Percentiles rank a stretch among this genome's conserved stretches.
Evolutionary conservation across 2,329 filamentous ascomycete species (phyloP).

Genomic region (Colletotrichum karsti): DNA sequence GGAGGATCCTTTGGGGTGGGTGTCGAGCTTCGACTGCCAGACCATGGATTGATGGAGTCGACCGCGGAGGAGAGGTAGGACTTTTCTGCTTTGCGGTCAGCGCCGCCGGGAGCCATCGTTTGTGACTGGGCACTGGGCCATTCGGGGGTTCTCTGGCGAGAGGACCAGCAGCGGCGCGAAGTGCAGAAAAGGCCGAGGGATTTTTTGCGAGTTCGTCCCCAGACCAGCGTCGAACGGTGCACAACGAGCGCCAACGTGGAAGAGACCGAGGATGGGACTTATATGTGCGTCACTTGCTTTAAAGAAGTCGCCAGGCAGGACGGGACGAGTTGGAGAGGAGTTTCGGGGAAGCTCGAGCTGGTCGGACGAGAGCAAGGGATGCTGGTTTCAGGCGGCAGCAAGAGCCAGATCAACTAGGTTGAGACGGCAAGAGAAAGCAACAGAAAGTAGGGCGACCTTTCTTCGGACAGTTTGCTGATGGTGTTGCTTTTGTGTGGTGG

Average conservation of each 20-base stretch:
- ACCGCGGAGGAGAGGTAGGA: slow-evolving; percentile 69
- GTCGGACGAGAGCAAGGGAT: slow-evolving; percentile 15
- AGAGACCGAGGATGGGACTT: neutral
- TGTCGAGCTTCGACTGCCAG: slow-evolving; percentile 55
- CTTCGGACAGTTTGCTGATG: neutral
- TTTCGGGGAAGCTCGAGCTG: slow-evolving; percentile 19
- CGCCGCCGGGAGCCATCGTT: slow-evolving; percentile 46
- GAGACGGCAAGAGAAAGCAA: neutral
- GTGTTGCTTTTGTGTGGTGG: no score
- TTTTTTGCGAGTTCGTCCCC: slow-evolving; percentile 1
- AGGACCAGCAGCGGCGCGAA: slow-evolving; percentile 1
- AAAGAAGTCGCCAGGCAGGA: neutral
- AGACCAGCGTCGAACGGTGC: neutral
- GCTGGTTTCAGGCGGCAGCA: slow-evolving; percentile 19
- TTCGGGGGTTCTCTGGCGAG: slow-evolving; percentile 6
- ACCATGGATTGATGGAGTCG: slow-evolving; percentile 71
- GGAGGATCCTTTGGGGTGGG: slow-evolving; percentile 53
- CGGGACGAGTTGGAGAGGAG: slow-evolving; percentile 5
- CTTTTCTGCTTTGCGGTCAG: slow-evolving; percentile 63
- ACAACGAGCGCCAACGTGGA: slow-evolving; percentile 13
- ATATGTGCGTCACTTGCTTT: neutral
- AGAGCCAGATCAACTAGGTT: slow-evolving; percentile 10
- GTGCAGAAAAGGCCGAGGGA: neutral
- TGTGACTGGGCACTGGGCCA: slow-evolving; percentile 16
- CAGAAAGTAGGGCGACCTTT: neutral